Evolutionary conservation across 352 stramenopile genomes (phyloP), one percentile per base, ranked within the genome.

Genomic region (Globisporangium canariense): DNA sequence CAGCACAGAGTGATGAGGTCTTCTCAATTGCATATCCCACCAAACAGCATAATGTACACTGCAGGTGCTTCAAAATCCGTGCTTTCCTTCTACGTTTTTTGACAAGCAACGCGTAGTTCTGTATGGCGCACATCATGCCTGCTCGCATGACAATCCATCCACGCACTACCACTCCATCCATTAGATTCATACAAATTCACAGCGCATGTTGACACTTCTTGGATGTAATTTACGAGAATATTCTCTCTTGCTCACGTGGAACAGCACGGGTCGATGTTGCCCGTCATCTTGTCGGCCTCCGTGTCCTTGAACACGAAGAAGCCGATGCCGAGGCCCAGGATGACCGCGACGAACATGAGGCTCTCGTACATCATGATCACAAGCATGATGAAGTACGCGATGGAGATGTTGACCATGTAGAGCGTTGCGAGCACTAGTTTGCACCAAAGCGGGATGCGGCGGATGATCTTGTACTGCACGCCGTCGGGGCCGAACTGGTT

Each of bases 291-390:
- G 18, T 91, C 79, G 8, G 70, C 76, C 41, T 94, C 83, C 0
- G 83, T 91, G 69, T 94, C 83, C 66, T 94, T 94, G 60, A 94
- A 94, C 59, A 93, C 65, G 54, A 80, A 76, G 62, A 94, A 93
- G 53, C 84, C 84, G 32, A 87, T 50, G 5, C 82, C 84, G 18
- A 93, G 69, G 1, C 86, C 86, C 9, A 94, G 47, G 51, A 92
- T 81, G 8, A 90, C 82, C 8, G 83, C 83, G 40, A 91, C 56
- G 66, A 94, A 94, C 60, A 94, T 76, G n/a, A 87, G 65, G 18
- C 77, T 86, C 73, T 94, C 86, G 72, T 88, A 94, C 64, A 84
- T 88, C 86, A 94, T 94, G 58, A 91, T 84, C 49, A 94, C 57
- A n/a, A 94, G 72, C 86, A 94, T 94, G 70, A 91, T 64, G 49